phyloP scores from a whole-genome alignment of 2,329 filamentous ascomycete genomes.

The Beauveria caledonica region DNA sequence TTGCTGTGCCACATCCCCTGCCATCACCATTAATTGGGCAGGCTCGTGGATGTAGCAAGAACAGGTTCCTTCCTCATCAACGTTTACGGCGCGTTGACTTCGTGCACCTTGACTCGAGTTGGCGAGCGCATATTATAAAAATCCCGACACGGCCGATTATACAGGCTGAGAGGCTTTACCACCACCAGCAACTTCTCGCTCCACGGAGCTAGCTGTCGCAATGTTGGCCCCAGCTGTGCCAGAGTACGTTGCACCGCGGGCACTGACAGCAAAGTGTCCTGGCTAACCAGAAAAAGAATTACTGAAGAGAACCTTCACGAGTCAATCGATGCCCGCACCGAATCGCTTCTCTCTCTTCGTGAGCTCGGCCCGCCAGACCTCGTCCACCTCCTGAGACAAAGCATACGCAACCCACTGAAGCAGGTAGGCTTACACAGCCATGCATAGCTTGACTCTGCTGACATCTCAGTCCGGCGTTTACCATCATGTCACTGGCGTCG shows the following conservation, averaged over 20 bases:
- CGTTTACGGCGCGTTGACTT: background rate
- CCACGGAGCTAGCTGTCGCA: slow-evolving; percentile 25
- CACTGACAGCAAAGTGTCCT: slow-evolving; percentile 12
- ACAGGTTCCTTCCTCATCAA: background rate
- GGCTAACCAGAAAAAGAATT: slow-evolving; percentile 48
- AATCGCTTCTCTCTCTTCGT: slow-evolving; percentile 74
- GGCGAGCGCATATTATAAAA: background rate
- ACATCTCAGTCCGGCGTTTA: slow-evolving; percentile 71
- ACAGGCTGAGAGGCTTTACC: background rate
- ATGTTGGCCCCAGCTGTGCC: slow-evolving; percentile 71
- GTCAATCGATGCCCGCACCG: slow-evolving; percentile 85
- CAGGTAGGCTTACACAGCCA: slow-evolving; percentile 32
- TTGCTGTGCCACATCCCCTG: slow-evolving; percentile 12
- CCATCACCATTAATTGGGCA: slow-evolving; percentile 8
- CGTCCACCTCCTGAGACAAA: slow-evolving; percentile 82
- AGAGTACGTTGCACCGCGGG: slow-evolving; percentile 46
- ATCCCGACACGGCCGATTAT: background rate
- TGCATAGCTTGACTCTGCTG: background rate
- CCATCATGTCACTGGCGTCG: slow-evolving; percentile 94
- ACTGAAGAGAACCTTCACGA: slow-evolving; percentile 90
- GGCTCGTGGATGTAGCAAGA: slow-evolving; percentile 1
- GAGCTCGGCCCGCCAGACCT: slow-evolving; percentile 94
- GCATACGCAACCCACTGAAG: slow-evolving; percentile 47
- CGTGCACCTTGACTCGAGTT: background rate
- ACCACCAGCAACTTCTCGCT: slow-evolving; percentile 14